phyloP scores from a whole-genome alignment of 2,329 filamentous ascomycete species.

The Magnaporthiopsis rhizophila region DNA sequence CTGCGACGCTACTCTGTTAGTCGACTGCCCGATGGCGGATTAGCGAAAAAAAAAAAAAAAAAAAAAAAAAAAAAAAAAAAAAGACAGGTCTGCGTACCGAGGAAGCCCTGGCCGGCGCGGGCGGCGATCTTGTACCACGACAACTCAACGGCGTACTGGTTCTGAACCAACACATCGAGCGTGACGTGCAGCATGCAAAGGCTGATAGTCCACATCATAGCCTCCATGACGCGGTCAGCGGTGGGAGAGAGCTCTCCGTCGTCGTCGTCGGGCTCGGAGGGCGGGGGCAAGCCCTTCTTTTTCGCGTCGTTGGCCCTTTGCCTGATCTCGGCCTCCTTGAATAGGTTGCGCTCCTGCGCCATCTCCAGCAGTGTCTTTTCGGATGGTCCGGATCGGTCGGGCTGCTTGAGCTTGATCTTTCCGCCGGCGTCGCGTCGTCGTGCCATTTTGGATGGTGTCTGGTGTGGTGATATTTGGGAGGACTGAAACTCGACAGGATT shows the following conservation, averaged over 20 bases:
- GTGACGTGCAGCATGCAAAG: conserved; percentile 69
- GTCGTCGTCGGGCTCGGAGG: conserved; percentile 14
- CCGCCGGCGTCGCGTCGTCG: conserved; percentile 39
- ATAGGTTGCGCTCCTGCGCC: conserved; percentile 55
- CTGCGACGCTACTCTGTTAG: conserved; percentile 24
- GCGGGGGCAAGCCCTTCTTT: conserved; percentile 7
- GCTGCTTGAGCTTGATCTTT: conserved; percentile 57
- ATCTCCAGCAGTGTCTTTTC: conserved; percentile 66
- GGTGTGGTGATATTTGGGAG: neutral
- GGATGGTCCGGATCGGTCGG: conserved; percentile 54
- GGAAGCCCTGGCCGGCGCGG: conserved; percentile 44
- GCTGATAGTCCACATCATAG: conserved; percentile 50
- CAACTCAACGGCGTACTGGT: conserved; percentile 66
- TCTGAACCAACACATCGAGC: conserved; percentile 69
- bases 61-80: neutral
- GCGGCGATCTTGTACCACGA: conserved; percentile 46
- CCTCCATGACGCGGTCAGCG: conserved; percentile 46
- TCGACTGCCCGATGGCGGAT: neutral
- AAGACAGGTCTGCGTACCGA: conserved; percentile 34
- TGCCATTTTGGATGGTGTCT: conserved; percentile 29
- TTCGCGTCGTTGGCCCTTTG: conserved; percentile 16
- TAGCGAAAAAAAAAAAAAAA: neutral
- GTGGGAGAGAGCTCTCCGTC: conserved; percentile 32
- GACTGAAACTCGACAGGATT: neutral
- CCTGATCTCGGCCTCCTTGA: conserved; percentile 38